These are phyloP conservation scores for Melanopsichium pennsylvanicum DNA, from an alignment of 1,284 basidiomycete genomes.

Conservation along the genomic window DNA sequence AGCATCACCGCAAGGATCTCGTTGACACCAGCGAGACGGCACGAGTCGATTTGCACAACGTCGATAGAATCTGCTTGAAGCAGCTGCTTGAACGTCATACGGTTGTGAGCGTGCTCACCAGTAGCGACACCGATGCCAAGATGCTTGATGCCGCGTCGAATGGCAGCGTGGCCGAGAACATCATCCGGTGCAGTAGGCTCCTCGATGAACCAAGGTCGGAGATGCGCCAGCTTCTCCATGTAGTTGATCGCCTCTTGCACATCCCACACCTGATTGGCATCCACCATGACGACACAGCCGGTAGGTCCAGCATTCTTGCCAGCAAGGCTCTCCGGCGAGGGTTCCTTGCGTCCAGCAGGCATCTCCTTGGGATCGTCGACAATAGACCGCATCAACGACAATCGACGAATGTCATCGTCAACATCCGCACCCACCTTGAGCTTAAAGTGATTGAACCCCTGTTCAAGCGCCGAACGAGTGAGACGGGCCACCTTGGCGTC, in stretches of 20 bases:
- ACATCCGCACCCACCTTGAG: slow-evolving; percentile 92
- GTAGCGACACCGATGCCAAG: slow-evolving; percentile 91
- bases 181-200: slow-evolving; percentile 48
- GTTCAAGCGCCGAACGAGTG: slow-evolving; percentile 81
- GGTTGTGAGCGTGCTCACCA: slow-evolving; percentile 92
- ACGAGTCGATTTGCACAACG: slow-evolving; percentile 95
- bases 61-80: slow-evolving; percentile 91
- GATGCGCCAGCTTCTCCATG: slow-evolving; percentile 78
- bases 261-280: slow-evolving; percentile 97
- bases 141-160: slow-evolving; percentile 80
- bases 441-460: slow-evolving; percentile 69
- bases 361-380: slow-evolving; percentile 73
- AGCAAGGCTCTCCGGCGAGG: slow-evolving; percentile 22
- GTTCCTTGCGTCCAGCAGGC: slow-evolving; percentile 32
- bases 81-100: slow-evolving; percentile 94
- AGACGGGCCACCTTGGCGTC: slow-evolving; percentile 89
- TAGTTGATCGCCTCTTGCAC: slow-evolving; percentile 91
- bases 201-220: slow-evolving; percentile 88
- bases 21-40: slow-evolving; percentile 88
- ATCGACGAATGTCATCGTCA: slow-evolving; percentile 83
- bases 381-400: slow-evolving; percentile 85
- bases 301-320: slow-evolving; percentile 93
- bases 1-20: slow-evolving; percentile 91
- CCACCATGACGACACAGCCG: slow-evolving; percentile 92
- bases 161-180: slow-evolving; percentile 74